Percentiles rank a stretch among this genome's conserved stretches.
Conservation (phyloP, 495 filamentous ascomycete species). For the Penicillium mononematosum region DNA sequence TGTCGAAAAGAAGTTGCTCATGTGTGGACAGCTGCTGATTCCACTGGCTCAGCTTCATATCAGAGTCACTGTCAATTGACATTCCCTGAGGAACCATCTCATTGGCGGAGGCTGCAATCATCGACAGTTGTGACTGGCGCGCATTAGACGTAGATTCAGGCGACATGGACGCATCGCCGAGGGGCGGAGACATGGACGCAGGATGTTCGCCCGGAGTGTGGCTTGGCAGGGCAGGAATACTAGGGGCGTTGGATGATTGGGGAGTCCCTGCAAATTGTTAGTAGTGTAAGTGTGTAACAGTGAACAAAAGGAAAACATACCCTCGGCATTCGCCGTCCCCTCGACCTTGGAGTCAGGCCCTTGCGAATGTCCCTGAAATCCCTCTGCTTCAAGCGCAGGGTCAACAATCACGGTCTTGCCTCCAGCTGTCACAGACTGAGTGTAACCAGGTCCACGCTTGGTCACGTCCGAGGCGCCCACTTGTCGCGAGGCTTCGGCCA, state of each 20-base stretch:
- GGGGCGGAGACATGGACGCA: conserved; percentile 41
- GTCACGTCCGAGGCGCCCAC: conserved; percentile 52
- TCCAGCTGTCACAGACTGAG: conserved; percentile 48
- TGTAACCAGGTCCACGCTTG: conserved; percentile 44
- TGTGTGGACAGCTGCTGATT: conserved; percentile 43
- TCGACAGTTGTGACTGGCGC: conserved; percentile 48
- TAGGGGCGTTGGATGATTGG: conserved; percentile 30
- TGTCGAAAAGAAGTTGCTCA: conserved; percentile 49
- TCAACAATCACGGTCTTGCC: conserved; percentile 51
- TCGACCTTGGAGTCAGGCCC: conserved; percentile 32
- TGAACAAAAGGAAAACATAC: conserved; percentile 9
- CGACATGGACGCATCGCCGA: conserved; percentile 41
- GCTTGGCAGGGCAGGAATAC: conserved; percentile 37
- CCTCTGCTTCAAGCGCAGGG: conserved; percentile 47
- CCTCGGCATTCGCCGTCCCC: conserved; percentile 29
- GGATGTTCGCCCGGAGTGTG: conserved; percentile 35
- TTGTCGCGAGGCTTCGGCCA: conserved; percentile 80
- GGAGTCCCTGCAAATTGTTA: conserved; percentile 34
- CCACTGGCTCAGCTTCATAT: conserved; percentile 42
- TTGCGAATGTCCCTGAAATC: conserved; percentile 40
- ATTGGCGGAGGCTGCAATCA: conserved; percentile 51
- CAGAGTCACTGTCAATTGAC: conserved; percentile 40
- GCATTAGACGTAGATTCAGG: conserved; percentile 41
- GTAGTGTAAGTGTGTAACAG: background rate
- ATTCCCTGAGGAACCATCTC: conserved; percentile 49